Evolutionary conservation across 441 rosid genomes (phyloP).

Genomic region (Populus trichocarpa): DNA sequence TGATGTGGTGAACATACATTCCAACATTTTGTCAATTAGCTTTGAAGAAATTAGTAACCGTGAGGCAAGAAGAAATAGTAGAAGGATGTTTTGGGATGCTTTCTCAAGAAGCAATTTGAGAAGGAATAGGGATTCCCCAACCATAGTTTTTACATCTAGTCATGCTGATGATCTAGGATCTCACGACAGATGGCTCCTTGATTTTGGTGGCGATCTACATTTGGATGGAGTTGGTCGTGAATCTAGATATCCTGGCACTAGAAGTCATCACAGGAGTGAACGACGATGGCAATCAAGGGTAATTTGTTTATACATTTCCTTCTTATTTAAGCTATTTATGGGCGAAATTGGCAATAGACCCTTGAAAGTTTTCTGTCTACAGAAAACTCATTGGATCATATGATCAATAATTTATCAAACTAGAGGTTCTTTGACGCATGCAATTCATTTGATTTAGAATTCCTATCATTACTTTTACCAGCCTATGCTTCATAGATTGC

Average conservation of each 20-base stretch:
- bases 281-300: conserved; percentile 53
- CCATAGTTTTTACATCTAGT: conserved; percentile 35
- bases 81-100: conserved; percentile 54
- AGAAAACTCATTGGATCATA: not conserved
- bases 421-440: not conserved
- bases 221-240: conserved; percentile 38
- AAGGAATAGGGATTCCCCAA: conserved; percentile 33
- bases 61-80: conserved; percentile 44
- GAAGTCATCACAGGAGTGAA: conserved; percentile 36
- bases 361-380: not conserved
- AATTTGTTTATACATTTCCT: not conserved
- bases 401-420: not conserved
- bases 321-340: not conserved
- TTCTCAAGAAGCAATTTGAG: conserved; percentile 46
- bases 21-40: conserved; percentile 37
- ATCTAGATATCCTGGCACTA: conserved; percentile 37
- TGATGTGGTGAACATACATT: conserved; percentile 50
- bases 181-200: conserved; percentile 57
- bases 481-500: not conserved
- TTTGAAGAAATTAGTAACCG: conserved; percentile 33
- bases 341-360: not conserved
- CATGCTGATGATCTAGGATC: conserved; percentile 40
- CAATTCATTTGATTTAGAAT: not conserved
- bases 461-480: not conserved
- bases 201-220: conserved; percentile 41